Evolutionary conservation across 2,329 filamentous ascomycete species (phyloP), one percentile per base, ranked within the genome.

Genomic region (Cyphellophora europaea): DNA sequence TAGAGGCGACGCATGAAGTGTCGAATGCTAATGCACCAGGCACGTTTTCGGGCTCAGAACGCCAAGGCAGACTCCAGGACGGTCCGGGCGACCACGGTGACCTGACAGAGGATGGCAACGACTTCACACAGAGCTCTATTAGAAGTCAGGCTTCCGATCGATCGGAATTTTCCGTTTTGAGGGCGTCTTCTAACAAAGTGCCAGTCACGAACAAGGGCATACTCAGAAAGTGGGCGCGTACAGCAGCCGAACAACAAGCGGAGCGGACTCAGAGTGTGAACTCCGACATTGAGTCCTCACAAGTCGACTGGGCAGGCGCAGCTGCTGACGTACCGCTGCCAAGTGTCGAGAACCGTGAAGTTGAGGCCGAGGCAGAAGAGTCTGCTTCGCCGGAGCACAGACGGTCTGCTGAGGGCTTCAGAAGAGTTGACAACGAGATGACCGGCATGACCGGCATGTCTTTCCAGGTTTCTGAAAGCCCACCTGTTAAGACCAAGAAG

Each of bases 401-500:
- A n/a, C n/a, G n/a, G n/a, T n/a, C n/a, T n/a, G n/a, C n/a, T n/a
- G n/a, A n/a, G n/a, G 38, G 41, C 21, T 38, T 44, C 25, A 37
- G 50, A 15, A 47, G 37, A 13, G 45, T 45, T 31, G 54, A 51
- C 18, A 51, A 59, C n/a, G 49, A 54, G 27, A 49, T 52, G 40
- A 51, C 49, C 18, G 43, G 44, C 6, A 49, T 52, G 40, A 51
- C 49, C 18, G 43, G 44, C 6, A 47, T 46, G 16, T 48, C 51
- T 19, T 43, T 52, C 27, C 53, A 52, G 23, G 39, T 53, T 13
- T 58, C 55, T 12, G 43, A 56, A 19, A 57, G 53, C 30, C 52
- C 55, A 8, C 44, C 49, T 2, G 52, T 53, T 35, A 51, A 49
- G 21, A 44, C 35, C 16, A 48, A 42, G 16, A 34, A 32, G 15